Evolutionary conservation across 2,329 filamentous ascomycete genomes (phyloP), one percentile per base, ranked within the genome.

Genomic region (Cladorrhinum sp.): DNA sequence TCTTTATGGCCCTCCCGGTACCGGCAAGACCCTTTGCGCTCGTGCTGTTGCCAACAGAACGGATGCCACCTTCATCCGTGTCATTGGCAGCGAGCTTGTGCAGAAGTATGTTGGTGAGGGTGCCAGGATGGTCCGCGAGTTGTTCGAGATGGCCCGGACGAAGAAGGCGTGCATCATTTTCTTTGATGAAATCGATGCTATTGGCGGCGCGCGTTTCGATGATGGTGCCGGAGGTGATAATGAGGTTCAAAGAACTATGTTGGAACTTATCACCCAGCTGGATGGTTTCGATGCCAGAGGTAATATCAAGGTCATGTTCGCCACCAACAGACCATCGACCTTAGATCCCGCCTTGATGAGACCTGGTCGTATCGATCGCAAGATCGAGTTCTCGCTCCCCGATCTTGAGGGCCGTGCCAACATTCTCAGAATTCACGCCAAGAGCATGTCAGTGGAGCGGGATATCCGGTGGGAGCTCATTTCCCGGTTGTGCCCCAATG

Each of bases 81-180:
- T 99, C 72, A 99, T 99, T 74, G 95, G 95, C 66, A 96, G 92
- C 70, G 95, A 99, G 76, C 80, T 99, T 71, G 95, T 99, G 8
- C 95, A 99, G 78, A 99, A 99, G 79, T 99, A 99, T 73, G 95
- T 99, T 18, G 95, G 95, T 74, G 95, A 99, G 76, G 95, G 95
- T 74, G 95, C 96, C 4, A 87, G 96, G 70, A 99, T 99, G 95
- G 95, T 99, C 20, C 88, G 95, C 70, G 95, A 99, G 79, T 85
- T 99, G 2, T 99, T 99, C 75, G 95, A 99, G 79, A 99, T 99
- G 95, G 95, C 95, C 9, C 88, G 95, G 69, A 98, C 95, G 60
- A 99, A 99, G 85, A 99, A 99, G 79, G 95, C 95, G 0, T 99
- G 95, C 77, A 99, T 99, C 74, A 99, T 99, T 79, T 99, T 99